Evolutionary conservation across 2,329 filamentous ascomycete genomes (phyloP).

Genomic region (Hypoxylon sp.): DNA sequence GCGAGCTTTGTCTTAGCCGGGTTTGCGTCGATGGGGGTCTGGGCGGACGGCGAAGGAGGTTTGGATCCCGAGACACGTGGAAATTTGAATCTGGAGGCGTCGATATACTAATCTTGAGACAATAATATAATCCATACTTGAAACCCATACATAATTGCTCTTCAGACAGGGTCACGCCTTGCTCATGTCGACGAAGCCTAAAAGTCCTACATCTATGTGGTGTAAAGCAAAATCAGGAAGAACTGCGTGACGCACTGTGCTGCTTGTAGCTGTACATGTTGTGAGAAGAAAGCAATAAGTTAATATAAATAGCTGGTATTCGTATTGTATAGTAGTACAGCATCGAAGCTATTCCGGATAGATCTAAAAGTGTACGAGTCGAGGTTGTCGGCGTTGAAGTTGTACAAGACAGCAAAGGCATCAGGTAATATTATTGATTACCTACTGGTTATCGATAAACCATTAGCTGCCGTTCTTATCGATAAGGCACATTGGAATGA

Average conservation of each 20-base stretch:
- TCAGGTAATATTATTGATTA: too few species aligned
- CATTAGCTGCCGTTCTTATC: constrained; percentile 9
- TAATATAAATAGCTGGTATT: constrained; percentile 1
- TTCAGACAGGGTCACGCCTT: constrained; percentile 8
- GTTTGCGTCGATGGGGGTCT: constrained; percentile 6
- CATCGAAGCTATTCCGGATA: background rate
- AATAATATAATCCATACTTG: constrained; percentile 20
- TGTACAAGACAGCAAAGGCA: constrained; percentile 1
- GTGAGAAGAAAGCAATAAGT: background rate
- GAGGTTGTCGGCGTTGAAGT: constrained; percentile 15
- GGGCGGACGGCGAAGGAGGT: background rate
- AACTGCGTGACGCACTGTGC: constrained; percentile 25
- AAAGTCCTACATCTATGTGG: background rate
- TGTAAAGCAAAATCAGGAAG: constrained; percentile 5
- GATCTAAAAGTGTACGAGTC: background rate
- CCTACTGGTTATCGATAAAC: background rate
- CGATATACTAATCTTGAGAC: constrained; percentile 12
- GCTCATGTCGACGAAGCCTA: constrained; percentile 12
- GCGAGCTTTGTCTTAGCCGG: constrained; percentile 30
- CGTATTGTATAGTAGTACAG: constrained; percentile 14
- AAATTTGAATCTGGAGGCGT: constrained; percentile 15
- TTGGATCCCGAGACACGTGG: constrained; percentile 28
- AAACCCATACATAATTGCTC: background rate
- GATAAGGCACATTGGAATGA: constrained; percentile 3
- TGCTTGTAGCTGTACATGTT: constrained; percentile 20